Base-by-base conservation (phyloP, 1,139 yeast genomes). In the Trichomonascaceae sp. region DNA sequence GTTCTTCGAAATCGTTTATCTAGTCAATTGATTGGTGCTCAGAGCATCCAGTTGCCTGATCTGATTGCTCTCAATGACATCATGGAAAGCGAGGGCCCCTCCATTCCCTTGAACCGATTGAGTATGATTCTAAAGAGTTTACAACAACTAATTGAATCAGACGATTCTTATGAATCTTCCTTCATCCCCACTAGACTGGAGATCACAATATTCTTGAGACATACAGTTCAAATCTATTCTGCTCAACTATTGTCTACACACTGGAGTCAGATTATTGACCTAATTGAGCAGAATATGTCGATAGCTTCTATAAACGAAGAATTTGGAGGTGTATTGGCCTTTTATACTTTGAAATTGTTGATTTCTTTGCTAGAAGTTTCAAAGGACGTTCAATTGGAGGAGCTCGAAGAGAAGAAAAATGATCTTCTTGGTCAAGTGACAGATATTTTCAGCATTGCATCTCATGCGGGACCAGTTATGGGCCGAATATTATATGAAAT, bases 1-100 rank as follows among this genome's bases (percentile, higher is more conserved):
- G 74, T 83, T 57, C 61, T 80, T n/a, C 77, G 89, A 57, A 85
- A 83, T 59, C 75, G 75, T 57, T 72, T 80, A n/a, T 81, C 83
- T 10, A 82, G 91, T 1, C 90, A 84, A 58, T 67, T 86, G 32
- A 71, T 86, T 53, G 36, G 48, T 22, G 17, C 41, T n/a, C 41
- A 39, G n/a, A 15, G 5, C 22, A 49, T 49, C 27, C n/a, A 30
- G 6, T 41, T 43, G 17, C 2, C 24, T 41, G 51, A 49, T 13
- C 13, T 39, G 5, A 27, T 30, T 24, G 39, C 32, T n/a, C 38
- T 39, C 43, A 46, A 46, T 39, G 48, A 50, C 24, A 52, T 51
- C 12, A 36, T 50, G 19, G 44, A 39, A 10, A 24, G 49, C 13
- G 30, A 49, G 13, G 53, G 44, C 3, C 55, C 56, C 19, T 30